Evolutionary conservation across 2,329 filamentous ascomycete genomes (phyloP).

Genomic region (Biscogniauxia marginata): DNA sequence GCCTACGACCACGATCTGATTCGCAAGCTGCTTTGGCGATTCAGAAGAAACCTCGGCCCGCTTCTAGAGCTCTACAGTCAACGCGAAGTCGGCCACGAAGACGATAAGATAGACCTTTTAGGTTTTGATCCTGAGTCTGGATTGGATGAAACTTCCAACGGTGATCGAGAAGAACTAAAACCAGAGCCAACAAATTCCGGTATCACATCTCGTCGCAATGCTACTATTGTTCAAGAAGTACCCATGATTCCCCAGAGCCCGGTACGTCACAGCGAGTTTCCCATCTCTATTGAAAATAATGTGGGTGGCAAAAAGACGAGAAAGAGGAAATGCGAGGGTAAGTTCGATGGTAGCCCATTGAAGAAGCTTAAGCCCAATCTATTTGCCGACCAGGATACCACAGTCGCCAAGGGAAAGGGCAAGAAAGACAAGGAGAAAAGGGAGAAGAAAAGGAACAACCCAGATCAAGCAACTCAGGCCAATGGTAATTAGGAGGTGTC

Average conservation of each 20-base stretch:
- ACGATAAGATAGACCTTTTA: background rate
- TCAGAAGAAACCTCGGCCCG: conserved; percentile 22
- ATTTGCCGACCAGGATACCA: background rate
- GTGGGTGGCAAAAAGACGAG: background rate
- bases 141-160: background rate
- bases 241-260: background rate
- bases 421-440: background rate
- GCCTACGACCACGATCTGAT: conserved; percentile 17
- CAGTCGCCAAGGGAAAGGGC: background rate
- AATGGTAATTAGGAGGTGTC: background rate
- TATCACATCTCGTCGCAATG: background rate
- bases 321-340: background rate
- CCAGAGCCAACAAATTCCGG: background rate
- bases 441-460: background rate
- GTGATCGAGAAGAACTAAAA: background rate
- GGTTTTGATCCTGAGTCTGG: background rate
- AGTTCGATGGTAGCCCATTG: background rate
- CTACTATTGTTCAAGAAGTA: too few species aligned
- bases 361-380: background rate
- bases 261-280: background rate
- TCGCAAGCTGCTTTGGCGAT: conserved; percentile 15
- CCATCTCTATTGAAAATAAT: background rate
- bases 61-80: conserved; percentile 7
- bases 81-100: background rate
- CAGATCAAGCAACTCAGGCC: background rate